These are phyloP conservation scores for Sherardia arvensis DNA, from an alignment of 257 asterid species.

Conservation along the genomic window DNA sequence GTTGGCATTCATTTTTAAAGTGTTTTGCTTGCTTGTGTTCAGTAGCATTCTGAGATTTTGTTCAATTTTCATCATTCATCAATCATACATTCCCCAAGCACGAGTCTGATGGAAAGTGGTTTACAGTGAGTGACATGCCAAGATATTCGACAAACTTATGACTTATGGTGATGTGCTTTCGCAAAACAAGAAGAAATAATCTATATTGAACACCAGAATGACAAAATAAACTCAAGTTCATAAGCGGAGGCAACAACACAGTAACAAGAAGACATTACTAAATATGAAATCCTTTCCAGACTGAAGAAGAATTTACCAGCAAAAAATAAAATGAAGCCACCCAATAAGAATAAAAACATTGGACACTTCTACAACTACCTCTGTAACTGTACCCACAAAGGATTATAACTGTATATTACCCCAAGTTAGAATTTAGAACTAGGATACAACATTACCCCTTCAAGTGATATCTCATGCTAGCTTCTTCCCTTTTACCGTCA, in stretches of 20 bases:
- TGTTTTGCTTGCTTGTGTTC: too few relatives aligned
- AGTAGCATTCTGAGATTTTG: too few relatives aligned
- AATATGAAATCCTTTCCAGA: neutral
- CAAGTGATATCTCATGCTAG: constrained; percentile 5
- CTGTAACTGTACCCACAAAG: neutral
- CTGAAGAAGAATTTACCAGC: too few relatives aligned
- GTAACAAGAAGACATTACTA: neutral
- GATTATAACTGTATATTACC: neutral
- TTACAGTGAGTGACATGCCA: too few relatives aligned
- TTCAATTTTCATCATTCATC: too few relatives aligned
- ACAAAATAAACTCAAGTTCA: neutral
- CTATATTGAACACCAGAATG: too few relatives aligned
- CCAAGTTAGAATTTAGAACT: neutral
- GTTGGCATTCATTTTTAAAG: too few relatives aligned
- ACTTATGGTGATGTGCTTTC: too few relatives aligned
- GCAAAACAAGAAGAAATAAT: too few relatives aligned
- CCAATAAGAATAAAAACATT: neutral
- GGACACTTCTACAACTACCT: neutral
- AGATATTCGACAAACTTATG: too few relatives aligned
- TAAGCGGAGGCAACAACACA: neutral
- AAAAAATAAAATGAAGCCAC: neutral
- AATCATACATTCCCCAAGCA: too few relatives aligned
- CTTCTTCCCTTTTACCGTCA: constrained; percentile 2
- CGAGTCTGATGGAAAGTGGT: too few relatives aligned
- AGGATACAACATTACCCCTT: constrained; percentile 2